Conservation (phyloP, 75 land plant genomes). For the Cupressus sempervirens region DNA sequence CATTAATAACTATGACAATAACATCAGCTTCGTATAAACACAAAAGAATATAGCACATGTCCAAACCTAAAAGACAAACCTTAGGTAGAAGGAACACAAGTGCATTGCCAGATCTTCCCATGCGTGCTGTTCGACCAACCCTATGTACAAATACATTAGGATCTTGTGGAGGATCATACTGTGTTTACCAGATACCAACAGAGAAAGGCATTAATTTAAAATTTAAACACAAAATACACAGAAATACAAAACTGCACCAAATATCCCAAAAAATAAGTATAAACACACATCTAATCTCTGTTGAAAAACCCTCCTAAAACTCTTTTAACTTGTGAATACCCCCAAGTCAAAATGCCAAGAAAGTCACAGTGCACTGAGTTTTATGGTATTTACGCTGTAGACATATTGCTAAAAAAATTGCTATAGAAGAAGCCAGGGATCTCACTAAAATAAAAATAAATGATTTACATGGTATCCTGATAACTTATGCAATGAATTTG, state of each 20-base stretch:
- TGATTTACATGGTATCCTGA: too few relatives aligned
- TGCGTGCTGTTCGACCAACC: conserved; percentile 89
- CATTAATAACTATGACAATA: neutral
- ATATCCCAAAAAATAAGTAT: neutral
- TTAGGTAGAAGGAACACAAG: conserved; percentile 78
- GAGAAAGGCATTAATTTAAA: neutral
- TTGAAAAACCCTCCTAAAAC: too few relatives aligned
- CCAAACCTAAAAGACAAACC: conserved; percentile 28
- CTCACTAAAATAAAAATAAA: too few relatives aligned
- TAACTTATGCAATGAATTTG: too few relatives aligned
- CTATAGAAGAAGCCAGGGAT: too few relatives aligned
- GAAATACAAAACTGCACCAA: neutral
- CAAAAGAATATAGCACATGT: neutral
- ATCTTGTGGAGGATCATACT: conserved; percentile 96
- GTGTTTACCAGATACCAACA: conserved; percentile 17
- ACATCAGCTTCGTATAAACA: neutral
- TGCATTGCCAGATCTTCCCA: conserved; percentile 84
- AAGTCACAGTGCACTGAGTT: too few relatives aligned
- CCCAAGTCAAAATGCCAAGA: too few relatives aligned
- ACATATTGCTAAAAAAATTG: too few relatives aligned
- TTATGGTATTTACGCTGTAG: too few relatives aligned
- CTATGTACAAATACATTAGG: conserved; percentile 92
- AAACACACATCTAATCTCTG: neutral
- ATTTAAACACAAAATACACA: neutral
- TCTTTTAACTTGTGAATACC: too few relatives aligned